Evolutionary conservation across 352 stramenopile species (phyloP), one percentile per base, ranked within the genome.

Genomic region (Pythium scleroteichum): DNA sequence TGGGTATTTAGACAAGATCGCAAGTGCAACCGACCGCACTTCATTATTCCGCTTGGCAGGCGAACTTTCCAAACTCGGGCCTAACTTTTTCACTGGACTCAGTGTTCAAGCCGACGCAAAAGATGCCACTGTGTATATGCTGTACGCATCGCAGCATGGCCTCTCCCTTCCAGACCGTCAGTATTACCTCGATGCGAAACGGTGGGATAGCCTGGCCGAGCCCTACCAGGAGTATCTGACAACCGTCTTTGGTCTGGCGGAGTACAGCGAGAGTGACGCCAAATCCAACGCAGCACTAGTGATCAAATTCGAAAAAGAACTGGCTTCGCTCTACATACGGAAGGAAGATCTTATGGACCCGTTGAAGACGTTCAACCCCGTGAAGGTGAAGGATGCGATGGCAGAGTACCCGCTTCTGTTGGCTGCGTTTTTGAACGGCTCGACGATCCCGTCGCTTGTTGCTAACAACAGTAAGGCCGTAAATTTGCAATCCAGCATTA

Each of bases 321-420:
- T 98, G 17, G 92, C 94, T 2, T 64, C 83, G 38, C 54, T 88
- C 10, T 94, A 91, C 52, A 89, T 97, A 59, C 89, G 82, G 1
- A 97, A 96, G 50, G 94, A 95, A 35, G 69, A 96, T 35, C 81
- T 95, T 20, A 72, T 88, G 39, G 90, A 98, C 74, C 91, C 92
- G 0, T 54, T 89, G 2, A 76, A 74, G 19, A 97, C 88, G 5
- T 98, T 98, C 75, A 98, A 97, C 52, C 83, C 87, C 53, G 82
- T 97, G 59, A 72, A 66, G 8, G 72, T 98, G n/a, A 50, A 70
- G 1, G 68, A 89, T 14, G 76, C 75, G 4, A 62, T 68, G 12
- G 40, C 58, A 0, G 46, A 58, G 39, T 91, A 89, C 50, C 85
- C 85, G 4, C 50, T 89, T 12, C 41, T 88, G 6, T 62, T 97